phyloP scores from a whole-genome alignment of 148 eudicot genomes.

The Limonium bicolor region DNA sequence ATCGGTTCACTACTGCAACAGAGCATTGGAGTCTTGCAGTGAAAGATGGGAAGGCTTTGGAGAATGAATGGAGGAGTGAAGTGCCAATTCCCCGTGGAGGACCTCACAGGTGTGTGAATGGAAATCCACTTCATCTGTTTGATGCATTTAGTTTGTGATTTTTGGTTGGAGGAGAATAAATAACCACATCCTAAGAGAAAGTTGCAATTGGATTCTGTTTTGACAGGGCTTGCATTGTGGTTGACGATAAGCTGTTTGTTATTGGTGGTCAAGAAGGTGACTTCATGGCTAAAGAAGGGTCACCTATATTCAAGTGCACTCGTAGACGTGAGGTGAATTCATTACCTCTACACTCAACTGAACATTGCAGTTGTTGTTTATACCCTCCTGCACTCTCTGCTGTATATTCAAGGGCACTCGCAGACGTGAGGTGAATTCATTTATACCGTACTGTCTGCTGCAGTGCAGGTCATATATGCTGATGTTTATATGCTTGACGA shows the following conservation, averaged over 20 bases:
- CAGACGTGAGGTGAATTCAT: no score
- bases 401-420: neutral
- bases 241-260: constrained; percentile 56
- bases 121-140: no score
- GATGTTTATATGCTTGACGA: constrained; percentile 93
- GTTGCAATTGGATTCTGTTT: neutral
- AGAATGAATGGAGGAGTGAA: constrained; percentile 81
- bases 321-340: constrained; percentile 76
- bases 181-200: no score
- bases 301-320: constrained; percentile 96
- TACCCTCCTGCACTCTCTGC: neutral
- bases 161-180: no score
- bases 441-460: no score
- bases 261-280: constrained; percentile 99
- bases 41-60: constrained; percentile 76
- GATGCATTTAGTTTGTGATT: no score
- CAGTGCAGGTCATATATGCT: constrained; percentile 65
- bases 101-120: constrained; percentile 73
- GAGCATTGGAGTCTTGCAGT: constrained; percentile 99
- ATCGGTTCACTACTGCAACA: constrained; percentile 61
- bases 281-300: constrained; percentile 97
- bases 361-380: neutral
- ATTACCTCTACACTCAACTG: no score
- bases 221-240: constrained; percentile 75
- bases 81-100: constrained; percentile 98